These are phyloP conservation scores for Cyberlindnera xylosilytica DNA, from an alignment of 805 yeast genomes.

Conservation along the genomic window DNA sequence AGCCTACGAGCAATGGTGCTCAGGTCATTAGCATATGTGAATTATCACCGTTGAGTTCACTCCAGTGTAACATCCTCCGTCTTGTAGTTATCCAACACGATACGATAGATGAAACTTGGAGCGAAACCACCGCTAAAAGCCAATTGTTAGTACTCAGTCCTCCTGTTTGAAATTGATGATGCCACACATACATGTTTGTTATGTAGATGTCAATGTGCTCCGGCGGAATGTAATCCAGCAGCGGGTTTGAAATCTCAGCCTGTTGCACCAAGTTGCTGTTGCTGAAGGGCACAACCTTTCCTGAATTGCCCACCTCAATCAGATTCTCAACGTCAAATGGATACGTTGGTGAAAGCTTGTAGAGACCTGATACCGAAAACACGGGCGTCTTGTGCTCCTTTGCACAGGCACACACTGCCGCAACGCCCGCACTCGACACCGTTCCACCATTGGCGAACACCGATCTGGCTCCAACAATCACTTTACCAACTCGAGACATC, in stretches of 20 bases:
- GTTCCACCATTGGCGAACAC: constrained; percentile 98
- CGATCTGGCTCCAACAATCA: constrained; percentile 85
- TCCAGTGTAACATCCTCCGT: constrained; percentile 72
- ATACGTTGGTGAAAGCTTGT: constrained; percentile 87
- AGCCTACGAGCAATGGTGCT: too few relatives aligned
- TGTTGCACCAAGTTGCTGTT: constrained; percentile 66
- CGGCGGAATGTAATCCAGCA: constrained; percentile 89
- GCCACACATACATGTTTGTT: constrained; percentile 62
- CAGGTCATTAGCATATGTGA: too few relatives aligned
- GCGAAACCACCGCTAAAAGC: constrained; percentile 76
- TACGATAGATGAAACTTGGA: constrained; percentile 92
- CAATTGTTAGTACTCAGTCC: constrained; percentile 14
- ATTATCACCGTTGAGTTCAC: too few relatives aligned
- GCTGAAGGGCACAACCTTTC: constrained; percentile 77
- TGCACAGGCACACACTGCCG: constrained; percentile 93
- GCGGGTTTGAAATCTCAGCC: constrained; percentile 81
- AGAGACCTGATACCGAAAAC: constrained; percentile 90
- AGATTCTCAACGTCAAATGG: constrained; percentile 79
- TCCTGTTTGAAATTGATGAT: not conserved
- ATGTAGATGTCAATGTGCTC: constrained; percentile 92
- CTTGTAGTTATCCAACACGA: constrained; percentile 90
- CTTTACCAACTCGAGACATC: constrained; percentile 97
- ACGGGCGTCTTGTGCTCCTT: constrained; percentile 95
- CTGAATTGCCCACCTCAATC: constrained; percentile 90
- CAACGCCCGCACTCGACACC: constrained; percentile 83